Percentiles rank a stretch among this genome's conserved stretches.
phyloP scores from a whole-genome alignment of 768 basidiomycete species.

The Collybiopsis luxurians region DNA sequence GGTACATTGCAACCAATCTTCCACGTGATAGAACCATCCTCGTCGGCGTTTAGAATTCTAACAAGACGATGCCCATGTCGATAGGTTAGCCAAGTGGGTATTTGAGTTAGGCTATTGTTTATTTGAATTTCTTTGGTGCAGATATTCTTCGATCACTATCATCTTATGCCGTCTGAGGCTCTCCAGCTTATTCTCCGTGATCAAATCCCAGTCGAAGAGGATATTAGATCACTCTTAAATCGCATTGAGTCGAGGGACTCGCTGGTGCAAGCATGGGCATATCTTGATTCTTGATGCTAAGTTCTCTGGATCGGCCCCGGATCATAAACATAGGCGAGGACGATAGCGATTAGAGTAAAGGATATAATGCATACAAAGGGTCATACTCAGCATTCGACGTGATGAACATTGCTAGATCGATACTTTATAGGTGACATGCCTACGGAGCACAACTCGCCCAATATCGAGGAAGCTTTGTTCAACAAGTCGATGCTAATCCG shows the following conservation, averaged over 20 bases:
- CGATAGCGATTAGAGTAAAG: slow-evolving; percentile 13
- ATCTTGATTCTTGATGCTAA: slow-evolving; percentile 10
- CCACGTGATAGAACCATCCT: not conserved
- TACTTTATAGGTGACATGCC: slow-evolving; percentile 11
- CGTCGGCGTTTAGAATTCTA: too few relatives aligned
- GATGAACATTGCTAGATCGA: not conserved
- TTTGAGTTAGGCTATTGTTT: too few relatives aligned
- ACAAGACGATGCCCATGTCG: too few relatives aligned
- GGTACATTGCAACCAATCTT: not conserved
- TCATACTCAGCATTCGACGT: not conserved
- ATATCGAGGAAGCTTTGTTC: slow-evolving; percentile 11
- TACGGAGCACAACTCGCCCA: slow-evolving; percentile 15
- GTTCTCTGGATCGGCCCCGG: slow-evolving; percentile 13
- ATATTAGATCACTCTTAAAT: not conserved
- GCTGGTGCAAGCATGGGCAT: not conserved
- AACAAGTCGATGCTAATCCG: slow-evolving; percentile 10
- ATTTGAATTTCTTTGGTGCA: too few relatives aligned
- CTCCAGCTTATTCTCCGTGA: not conserved
- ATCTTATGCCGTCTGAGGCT: not conserved
- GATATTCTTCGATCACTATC: not conserved
- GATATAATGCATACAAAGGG: slow-evolving; percentile 11
- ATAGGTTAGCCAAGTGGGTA: too few relatives aligned
- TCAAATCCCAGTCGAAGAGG: not conserved
- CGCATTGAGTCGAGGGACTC: not conserved
- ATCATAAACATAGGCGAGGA: slow-evolving; percentile 4